These are phyloP conservation scores for Sugiyamaella sp. DNA, from an alignment of 1,139 yeast species.

Conservation along the genomic window DNA sequence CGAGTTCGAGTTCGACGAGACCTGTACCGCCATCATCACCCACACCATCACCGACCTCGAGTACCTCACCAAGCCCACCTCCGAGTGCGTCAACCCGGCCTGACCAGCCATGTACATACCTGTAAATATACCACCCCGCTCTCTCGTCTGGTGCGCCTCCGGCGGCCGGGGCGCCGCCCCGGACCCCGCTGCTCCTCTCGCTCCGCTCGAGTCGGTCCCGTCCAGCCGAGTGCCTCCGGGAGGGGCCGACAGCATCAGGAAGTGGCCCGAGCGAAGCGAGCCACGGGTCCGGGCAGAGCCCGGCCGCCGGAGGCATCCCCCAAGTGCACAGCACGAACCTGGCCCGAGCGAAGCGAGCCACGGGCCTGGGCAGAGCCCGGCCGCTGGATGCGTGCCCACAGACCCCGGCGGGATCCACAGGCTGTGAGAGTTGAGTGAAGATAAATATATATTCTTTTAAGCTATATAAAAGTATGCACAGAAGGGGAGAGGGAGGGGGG, in stretches of 20 bases:
- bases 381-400: slow-evolving; percentile 1
- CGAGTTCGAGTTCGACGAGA: slow-evolving; percentile 67
- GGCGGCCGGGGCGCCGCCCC: slow-evolving; percentile 14
- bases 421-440: background rate
- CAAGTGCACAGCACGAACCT: too few relatives aligned
- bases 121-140: slow-evolving; percentile 3
- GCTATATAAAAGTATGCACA: slow-evolving; percentile 16
- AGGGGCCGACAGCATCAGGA: background rate
- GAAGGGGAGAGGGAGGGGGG: slow-evolving; percentile 2
- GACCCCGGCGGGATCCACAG: background rate
- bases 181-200: slow-evolving; percentile 7
- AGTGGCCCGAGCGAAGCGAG: background rate
- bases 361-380: slow-evolving; percentile 2
- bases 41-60: slow-evolving; percentile 81
- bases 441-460: slow-evolving; percentile 11
- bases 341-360: background rate
- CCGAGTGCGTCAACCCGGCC: slow-evolving; percentile 15
- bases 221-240: too few relatives aligned
- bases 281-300: background rate
- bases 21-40: slow-evolving; percentile 61
- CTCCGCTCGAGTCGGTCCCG: too few relatives aligned
- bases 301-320: too few relatives aligned
- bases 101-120: background rate
- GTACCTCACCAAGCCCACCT: slow-evolving; percentile 48
- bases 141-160: slow-evolving; percentile 2